Percentiles rank a stretch among this genome's conserved stretches.
Evolutionary conservation across 2,329 filamentous ascomycete species (phyloP).

Genomic region (Ophiostoma piceae): DNA sequence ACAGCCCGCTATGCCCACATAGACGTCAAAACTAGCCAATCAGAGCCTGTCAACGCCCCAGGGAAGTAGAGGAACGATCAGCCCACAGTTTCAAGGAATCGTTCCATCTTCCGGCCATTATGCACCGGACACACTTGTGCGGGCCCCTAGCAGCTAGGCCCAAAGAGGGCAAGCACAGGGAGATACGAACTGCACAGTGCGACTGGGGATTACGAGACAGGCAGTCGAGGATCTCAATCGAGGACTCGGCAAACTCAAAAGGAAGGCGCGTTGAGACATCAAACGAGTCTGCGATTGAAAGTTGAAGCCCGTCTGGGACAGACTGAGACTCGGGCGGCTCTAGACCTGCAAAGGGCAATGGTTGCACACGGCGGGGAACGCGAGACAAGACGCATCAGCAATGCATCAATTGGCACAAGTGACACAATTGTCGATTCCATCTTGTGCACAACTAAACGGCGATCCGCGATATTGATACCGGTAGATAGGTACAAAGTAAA

Average conservation of each 20-base stretch:
- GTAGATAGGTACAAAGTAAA: neutral
- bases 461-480: neutral
- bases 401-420: no score
- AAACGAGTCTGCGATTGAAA: neutral
- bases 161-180: constrained; percentile 13
- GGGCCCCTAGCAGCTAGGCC: constrained; percentile 8
- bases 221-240: no score
- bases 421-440: neutral
- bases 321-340: neutral
- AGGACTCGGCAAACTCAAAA: no score
- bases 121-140: constrained; percentile 16
- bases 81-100: constrained; percentile 27
- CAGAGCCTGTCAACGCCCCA: no score
- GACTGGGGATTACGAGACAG: no score
- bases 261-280: no score
- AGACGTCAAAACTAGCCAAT: no score
- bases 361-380: neutral
- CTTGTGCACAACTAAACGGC: neutral
- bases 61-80: constrained; percentile 25
- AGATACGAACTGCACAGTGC: neutral
- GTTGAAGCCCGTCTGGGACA: neutral
- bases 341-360: neutral
- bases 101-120: constrained; percentile 24
- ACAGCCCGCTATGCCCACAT: no score
- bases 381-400: neutral